Evolutionary conservation across 2,329 filamentous ascomycete genomes (phyloP), one percentile per base, ranked within the genome.

Genomic region (Domatiomyces globalis): DNA sequence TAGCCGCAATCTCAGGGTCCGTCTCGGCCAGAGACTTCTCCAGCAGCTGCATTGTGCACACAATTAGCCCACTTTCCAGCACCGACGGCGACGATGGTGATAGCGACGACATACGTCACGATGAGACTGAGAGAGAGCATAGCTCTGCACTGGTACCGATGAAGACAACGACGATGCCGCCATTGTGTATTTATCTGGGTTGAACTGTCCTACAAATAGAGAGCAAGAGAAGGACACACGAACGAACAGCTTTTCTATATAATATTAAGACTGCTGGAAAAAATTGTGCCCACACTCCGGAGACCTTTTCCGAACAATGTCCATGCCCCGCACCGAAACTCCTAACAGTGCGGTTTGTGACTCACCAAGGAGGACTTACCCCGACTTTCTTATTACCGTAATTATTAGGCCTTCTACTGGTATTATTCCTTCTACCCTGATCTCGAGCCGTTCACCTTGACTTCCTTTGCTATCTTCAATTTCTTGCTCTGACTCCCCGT

Each of bases 1-100:
- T 95, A 74, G 85, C 77, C 60, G 88, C 88, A 65, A 98, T 87
- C 79, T 96, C 89, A 52, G 87, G 84, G 71, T 98, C 92, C 52
- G 84, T 83, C 63, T 95, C 87, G 64, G 90, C 74, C 64, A 98
- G 81, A 69, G 87, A 85, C 77, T 87, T 92, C 80, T 96, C 86
- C 76, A 98, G 87, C 80, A 96, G 83, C 88, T 95, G 63, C 63
- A 63, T 65, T 71, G 63, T 71, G 63, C 61, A 19, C 53, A 51
- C 52, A 55, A 49, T 53, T 48, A 55, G 52, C 45, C 49, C 22
- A 27, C 47, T 54, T 58, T 53, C 33, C 48, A 45, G 55, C 44
- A 48, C 47, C 53, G 51, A 49, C 49, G 22, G 7, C 4, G 56
- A 51, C 8, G 18, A 50, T 43, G 50, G 47, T 39, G 45, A 59